phyloP scores from a whole-genome alignment of 805 yeast genomes.

The Saccharomycopsis sp. region DNA sequence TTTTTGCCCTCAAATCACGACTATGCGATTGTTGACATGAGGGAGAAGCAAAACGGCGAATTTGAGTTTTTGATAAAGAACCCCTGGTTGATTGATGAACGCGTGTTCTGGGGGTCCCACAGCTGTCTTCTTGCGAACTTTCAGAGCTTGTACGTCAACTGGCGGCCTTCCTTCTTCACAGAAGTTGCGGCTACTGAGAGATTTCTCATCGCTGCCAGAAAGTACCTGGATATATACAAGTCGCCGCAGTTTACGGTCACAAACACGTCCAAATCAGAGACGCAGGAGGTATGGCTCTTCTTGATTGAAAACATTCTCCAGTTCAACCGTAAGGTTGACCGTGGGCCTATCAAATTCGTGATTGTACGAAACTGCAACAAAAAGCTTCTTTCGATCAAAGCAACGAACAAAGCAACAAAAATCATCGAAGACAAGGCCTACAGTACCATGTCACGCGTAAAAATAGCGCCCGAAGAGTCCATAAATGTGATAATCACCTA shows the following conservation, averaged over 20 bases:
- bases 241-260: constrained; percentile 40
- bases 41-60: constrained; percentile 20
- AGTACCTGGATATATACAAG: constrained; percentile 22
- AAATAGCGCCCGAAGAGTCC: constrained; percentile 24
- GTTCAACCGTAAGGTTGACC: constrained; percentile 8
- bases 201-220: constrained; percentile 29
- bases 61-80: constrained; percentile 33
- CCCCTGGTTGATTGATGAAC: constrained; percentile 34
- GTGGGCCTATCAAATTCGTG: constrained; percentile 17
- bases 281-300: constrained; percentile 38
- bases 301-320: constrained; percentile 29
- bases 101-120: constrained; percentile 24
- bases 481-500: constrained; percentile 27
- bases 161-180: constrained; percentile 42
- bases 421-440: constrained; percentile 8
- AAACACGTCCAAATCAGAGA: constrained; percentile 26
- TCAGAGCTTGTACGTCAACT: constrained; percentile 53
- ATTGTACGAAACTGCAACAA: constrained; percentile 28
- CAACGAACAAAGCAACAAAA: constrained; percentile 10
- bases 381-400: constrained; percentile 25
- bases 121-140: constrained; percentile 34
- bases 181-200: background rate
- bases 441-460: constrained; percentile 17
- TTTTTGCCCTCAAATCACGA: constrained; percentile 57
- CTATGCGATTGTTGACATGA: constrained; percentile 48